Conservation (phyloP, 768 basidiomycete species). For the Stropharia rugosoannulata region DNA sequence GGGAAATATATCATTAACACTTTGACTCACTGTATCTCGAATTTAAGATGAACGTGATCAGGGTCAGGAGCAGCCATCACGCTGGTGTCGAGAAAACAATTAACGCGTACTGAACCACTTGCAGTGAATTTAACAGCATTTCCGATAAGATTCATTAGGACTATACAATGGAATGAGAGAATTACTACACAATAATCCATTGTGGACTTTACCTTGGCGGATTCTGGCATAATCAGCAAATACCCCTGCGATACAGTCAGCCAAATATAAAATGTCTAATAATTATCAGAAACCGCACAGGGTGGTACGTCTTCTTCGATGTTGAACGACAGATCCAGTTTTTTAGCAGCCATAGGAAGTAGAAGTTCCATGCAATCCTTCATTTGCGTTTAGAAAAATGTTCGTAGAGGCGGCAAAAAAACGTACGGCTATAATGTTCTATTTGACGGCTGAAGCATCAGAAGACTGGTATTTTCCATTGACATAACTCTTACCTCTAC, state of each 20-base stretch:
- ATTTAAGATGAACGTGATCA: slow-evolving; percentile 55
- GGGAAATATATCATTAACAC: neutral
- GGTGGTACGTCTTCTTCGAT: slow-evolving; percentile 66
- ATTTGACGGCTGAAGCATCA: neutral
- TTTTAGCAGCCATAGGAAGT: slow-evolving; percentile 72
- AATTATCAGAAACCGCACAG: slow-evolving; percentile 36
- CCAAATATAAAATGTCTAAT: neutral
- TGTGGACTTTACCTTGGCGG: slow-evolving; percentile 52
- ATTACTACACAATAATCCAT: neutral
- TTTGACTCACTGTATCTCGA: slow-evolving; percentile 57
- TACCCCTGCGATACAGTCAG: slow-evolving; percentile 45
- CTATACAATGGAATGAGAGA: slow-evolving; percentile 28
- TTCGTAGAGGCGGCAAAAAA: neutral
- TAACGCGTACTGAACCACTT: slow-evolving; percentile 60
- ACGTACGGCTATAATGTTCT: slow-evolving; percentile 68
- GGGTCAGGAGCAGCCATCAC: slow-evolving; percentile 23
- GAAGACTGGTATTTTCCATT: neutral
- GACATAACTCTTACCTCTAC: slow-evolving; percentile 47
- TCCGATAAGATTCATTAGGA: slow-evolving; percentile 75
- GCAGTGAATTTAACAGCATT: slow-evolving; percentile 78
- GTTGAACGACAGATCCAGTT: slow-evolving; percentile 71
- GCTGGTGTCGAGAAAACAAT: slow-evolving; percentile 50
- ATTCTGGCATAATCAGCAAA: slow-evolving; percentile 72
- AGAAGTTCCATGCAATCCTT: slow-evolving; percentile 79
- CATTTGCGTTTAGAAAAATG: neutral